phyloP scores from a whole-genome alignment of 2,329 filamentous ascomycete genomes.

The Trichoderma hamatum region DNA sequence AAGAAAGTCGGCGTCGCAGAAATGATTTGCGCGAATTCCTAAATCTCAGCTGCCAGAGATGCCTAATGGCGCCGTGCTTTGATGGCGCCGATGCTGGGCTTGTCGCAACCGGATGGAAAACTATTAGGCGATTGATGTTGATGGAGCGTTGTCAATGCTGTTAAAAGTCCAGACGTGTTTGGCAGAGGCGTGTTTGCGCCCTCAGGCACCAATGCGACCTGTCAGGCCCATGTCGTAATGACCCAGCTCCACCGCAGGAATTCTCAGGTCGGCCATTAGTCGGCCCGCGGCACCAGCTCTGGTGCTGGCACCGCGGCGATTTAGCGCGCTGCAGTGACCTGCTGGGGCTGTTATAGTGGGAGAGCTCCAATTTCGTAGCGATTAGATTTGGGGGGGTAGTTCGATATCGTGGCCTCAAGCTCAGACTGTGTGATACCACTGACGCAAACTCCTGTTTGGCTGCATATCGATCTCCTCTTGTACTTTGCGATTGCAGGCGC shows the following conservation, averaged over 20 bases:
- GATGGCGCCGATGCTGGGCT: slow-evolving; percentile 33
- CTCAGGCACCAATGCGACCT: slow-evolving; percentile 39
- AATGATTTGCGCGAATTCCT: slow-evolving; percentile 29
- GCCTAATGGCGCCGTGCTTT: slow-evolving; percentile 33
- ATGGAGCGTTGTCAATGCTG: slow-evolving; percentile 36
- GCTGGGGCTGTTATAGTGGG: slow-evolving; percentile 11
- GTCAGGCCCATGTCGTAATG: background rate
- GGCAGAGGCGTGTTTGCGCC: slow-evolving; percentile 31
- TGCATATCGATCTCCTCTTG: background rate
- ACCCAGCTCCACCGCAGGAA: background rate
- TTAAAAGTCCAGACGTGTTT: slow-evolving; percentile 38
- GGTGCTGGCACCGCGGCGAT: background rate
- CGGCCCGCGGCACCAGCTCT: slow-evolving; percentile 28
- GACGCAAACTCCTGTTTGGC: slow-evolving; percentile 2
- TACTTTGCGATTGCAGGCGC: background rate
- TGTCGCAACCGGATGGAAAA: slow-evolving; percentile 33
- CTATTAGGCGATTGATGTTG: slow-evolving; percentile 33
- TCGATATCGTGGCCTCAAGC: slow-evolving; percentile 32
- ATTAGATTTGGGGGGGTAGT: slow-evolving; percentile 10
- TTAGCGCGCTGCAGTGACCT: slow-evolving; percentile 15
- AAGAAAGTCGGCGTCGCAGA: slow-evolving; percentile 26
- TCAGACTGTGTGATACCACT: slow-evolving; percentile 7
- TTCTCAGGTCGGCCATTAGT: slow-evolving; percentile 28
- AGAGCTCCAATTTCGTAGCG: slow-evolving; percentile 18
- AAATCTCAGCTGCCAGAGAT: slow-evolving; percentile 29